phyloP scores from a whole-genome alignment of 2,329 filamentous ascomycete species.

The Penicillium hordei region DNA sequence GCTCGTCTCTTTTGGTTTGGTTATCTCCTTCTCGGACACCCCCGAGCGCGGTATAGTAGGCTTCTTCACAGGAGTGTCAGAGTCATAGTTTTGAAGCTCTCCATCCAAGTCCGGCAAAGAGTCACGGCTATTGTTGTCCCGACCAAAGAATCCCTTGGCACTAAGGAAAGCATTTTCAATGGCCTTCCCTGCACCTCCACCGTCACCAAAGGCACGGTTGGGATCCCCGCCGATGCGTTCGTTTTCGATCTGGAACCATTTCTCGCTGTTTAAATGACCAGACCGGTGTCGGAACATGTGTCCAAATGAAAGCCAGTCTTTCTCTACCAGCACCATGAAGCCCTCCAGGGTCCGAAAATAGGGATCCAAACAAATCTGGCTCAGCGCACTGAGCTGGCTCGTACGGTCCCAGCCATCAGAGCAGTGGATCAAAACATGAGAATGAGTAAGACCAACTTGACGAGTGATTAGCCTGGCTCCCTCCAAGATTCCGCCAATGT shows the following conservation, averaged over 20 bases:
- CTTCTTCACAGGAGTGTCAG: conserved; percentile 44
- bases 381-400: conserved; percentile 85
- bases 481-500: conserved; percentile 80
- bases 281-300: conserved; percentile 97
- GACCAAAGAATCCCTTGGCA: conserved; percentile 87
- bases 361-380: conserved; percentile 91
- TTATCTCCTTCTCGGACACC: conserved; percentile 63
- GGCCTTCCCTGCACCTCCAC: conserved; percentile 61
- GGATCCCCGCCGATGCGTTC: conserved; percentile 65
- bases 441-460: conserved; percentile 87
- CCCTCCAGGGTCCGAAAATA: conserved; percentile 93
- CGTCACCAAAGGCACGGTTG: conserved; percentile 42
- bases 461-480: conserved; percentile 81
- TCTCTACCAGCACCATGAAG: conserved; percentile 91
- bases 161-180: conserved; percentile 82
- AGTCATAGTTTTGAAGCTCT: conserved; percentile 51
- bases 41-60: conserved; percentile 33
- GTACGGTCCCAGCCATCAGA: conserved; percentile 99
- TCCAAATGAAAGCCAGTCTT: conserved; percentile 96
- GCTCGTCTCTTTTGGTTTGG: conserved; percentile 80
- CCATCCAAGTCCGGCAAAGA: conserved; percentile 63
- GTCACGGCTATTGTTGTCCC: conserved; percentile 67
- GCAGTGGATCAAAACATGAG: conserved; percentile 94
- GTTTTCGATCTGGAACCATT: conserved; percentile 88
- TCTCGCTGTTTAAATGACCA: conserved; percentile 82